Conservation (phyloP, 169 alveolate species). For the Theileria equi region DNA sequence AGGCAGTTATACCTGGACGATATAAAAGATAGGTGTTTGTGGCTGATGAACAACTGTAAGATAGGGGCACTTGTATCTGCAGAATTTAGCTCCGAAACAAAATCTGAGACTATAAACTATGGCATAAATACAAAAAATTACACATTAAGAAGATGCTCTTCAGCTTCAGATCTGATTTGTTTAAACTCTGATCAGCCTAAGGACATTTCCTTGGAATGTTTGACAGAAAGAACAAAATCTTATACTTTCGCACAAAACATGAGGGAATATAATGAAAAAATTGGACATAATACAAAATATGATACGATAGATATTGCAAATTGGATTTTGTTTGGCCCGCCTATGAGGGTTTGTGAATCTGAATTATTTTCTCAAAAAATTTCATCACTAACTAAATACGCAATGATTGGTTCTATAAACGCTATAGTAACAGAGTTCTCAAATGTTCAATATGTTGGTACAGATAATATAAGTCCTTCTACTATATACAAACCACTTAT, state of each 20-base stretch:
- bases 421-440: constrained; percentile 13
- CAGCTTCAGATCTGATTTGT: too few species aligned
- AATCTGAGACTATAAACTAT: too few species aligned
- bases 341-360: constrained; percentile 17
- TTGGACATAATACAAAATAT: too few species aligned
- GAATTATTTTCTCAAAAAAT: constrained; percentile 11
- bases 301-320: constrained; percentile 16
- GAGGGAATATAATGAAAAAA: too few species aligned
- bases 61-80: too few species aligned
- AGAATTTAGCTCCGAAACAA: too few species aligned
- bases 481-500: constrained; percentile 19
- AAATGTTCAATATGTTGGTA: constrained; percentile 4
- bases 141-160: too few species aligned
- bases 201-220: too few species aligned
- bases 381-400: constrained; percentile 15
- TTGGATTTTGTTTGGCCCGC: constrained; percentile 49
- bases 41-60: constrained; percentile 42
- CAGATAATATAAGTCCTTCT: not conserved
- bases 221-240: too few species aligned
- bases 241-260: too few species aligned
- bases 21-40: constrained; percentile 25
- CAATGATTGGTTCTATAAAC: constrained; percentile 40
- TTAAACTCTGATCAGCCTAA: too few species aligned
- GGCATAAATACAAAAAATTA: too few species aligned
- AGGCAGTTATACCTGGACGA: constrained; percentile 37